A percentile compares a stretch with the other conserved stretches of the same genome.
phyloP scores from a whole-genome alignment of 768 basidiomycete genomes.

The Hypsizygus marmoreus region DNA sequence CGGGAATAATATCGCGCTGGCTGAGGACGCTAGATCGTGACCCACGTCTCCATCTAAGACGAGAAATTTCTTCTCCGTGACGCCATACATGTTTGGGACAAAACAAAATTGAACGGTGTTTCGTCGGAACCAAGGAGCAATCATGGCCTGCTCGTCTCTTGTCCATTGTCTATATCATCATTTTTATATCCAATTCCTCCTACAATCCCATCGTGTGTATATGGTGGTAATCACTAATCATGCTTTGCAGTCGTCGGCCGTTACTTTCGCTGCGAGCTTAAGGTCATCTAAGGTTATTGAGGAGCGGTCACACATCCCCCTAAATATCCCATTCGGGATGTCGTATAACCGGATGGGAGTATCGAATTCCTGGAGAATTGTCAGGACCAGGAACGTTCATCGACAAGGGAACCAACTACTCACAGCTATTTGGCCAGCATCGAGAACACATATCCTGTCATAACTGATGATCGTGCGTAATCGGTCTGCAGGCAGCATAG shows the following conservation, averaged over 20 bases:
- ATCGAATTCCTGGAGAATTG: slow-evolving; percentile 67
- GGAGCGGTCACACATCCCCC: slow-evolving; percentile 85
- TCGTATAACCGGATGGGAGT: slow-evolving; percentile 69
- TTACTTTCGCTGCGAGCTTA: slow-evolving; percentile 35
- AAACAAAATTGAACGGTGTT: too few relatives aligned
- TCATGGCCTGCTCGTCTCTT: too few relatives aligned
- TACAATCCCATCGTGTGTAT: too few relatives aligned
- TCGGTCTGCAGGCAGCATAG: slow-evolving; percentile 53
- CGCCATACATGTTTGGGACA: too few relatives aligned
- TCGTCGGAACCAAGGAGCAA: too few relatives aligned
- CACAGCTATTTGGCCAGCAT: slow-evolving; percentile 74
- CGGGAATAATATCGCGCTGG: too few relatives aligned
- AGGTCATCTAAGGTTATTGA: slow-evolving; percentile 76
- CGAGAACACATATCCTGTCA: slow-evolving; percentile 87
- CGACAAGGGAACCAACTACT: slow-evolving; percentile 23
- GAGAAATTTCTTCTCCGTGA: too few relatives aligned
- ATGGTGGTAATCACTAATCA: too few relatives aligned
- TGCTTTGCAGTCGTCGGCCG: slow-evolving; percentile 5
- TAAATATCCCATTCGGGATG: slow-evolving; percentile 66
- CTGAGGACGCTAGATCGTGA: too few relatives aligned
- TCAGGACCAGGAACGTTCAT: background rate
- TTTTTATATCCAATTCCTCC: too few relatives aligned
- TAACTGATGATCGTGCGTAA: slow-evolving; percentile 86
- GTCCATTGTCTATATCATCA: too few relatives aligned
- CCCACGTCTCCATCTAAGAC: too few relatives aligned